Conservation (phyloP, 2,329 filamentous ascomycete genomes). For the Verticillium tricorpus region DNA sequence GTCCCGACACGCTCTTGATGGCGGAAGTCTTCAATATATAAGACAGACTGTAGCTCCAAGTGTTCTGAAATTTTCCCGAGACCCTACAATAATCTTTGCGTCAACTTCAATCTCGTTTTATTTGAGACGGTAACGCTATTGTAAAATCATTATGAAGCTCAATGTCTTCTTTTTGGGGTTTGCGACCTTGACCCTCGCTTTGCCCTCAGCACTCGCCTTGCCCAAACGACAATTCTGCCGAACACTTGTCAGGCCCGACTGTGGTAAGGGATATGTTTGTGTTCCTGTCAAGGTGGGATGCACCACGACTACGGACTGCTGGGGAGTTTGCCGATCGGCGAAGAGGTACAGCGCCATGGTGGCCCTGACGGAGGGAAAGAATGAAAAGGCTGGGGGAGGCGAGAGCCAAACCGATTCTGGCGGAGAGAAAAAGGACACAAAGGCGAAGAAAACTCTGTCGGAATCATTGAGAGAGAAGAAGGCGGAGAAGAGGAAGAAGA, state of each 20-base stretch:
- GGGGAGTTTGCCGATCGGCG: neutral
- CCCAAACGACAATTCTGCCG: neutral
- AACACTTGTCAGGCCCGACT: neutral
- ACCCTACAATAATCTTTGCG: no score
- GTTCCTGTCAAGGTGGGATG: neutral
- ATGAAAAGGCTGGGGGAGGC: neutral
- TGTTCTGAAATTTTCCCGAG: no score
- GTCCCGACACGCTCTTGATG: no score
- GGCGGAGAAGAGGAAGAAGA: no score
- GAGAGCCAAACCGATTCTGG: neutral
- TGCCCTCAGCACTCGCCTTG: neutral
- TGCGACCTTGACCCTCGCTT: neutral
- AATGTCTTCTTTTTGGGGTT: neutral
- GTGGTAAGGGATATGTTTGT: neutral
- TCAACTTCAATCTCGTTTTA: no score
- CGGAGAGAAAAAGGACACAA: no score
- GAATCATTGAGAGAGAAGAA: no score
- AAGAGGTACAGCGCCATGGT: neutral
- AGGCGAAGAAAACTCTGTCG: no score
- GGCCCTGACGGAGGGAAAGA: neutral
- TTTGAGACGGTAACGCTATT: no score
- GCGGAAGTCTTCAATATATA: no score
- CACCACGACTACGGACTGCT: neutral
- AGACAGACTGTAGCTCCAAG: neutral
- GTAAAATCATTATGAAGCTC: neutral